Evolutionary conservation across 805 yeast species (phyloP).

Genomic region (Lipomyces oligophaga): DNA sequence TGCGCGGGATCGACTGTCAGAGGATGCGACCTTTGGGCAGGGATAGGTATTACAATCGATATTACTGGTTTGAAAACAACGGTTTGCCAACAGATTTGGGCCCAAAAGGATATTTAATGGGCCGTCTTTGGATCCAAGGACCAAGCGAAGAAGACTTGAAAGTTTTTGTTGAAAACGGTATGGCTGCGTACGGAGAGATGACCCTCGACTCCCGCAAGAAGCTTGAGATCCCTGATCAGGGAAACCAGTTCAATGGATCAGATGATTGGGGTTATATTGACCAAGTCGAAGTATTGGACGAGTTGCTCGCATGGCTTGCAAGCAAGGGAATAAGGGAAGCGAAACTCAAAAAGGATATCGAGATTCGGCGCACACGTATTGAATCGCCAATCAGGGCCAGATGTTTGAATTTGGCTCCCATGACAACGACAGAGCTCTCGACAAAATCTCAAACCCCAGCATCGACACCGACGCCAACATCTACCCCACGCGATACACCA

Average conservation of each 20-base stretch:
- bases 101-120: conserved; percentile 67
- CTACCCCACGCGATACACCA: not conserved
- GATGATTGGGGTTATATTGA: conserved; percentile 72
- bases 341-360: conserved; percentile 58
- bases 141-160: conserved; percentile 55
- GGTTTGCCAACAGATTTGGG: conserved; percentile 48
- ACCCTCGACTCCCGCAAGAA: conserved; percentile 18
- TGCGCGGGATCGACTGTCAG: conserved; percentile 59
- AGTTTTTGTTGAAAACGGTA: conserved; percentile 36
- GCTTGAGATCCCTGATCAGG: conserved; percentile 10
- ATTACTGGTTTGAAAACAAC: conserved; percentile 92
- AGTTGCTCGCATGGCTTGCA: conserved; percentile 62
- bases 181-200: conserved; percentile 22
- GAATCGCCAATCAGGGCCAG: conserved; percentile 56
- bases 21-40: conserved; percentile 72
- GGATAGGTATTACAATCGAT: conserved; percentile 78
- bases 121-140: conserved; percentile 88
- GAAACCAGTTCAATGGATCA: conserved; percentile 27
- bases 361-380: conserved; percentile 50
- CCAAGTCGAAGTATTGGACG: conserved; percentile 51
- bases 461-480: not conserved
- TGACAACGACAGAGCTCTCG: not conserved
- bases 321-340: conserved; percentile 74
- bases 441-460: not conserved
- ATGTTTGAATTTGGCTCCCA: conserved; percentile 47